Evolutionary conservation across 768 basidiomycete species (phyloP), one percentile per base, ranked within the genome.

Genomic region (Cytidiella melzeri): DNA sequence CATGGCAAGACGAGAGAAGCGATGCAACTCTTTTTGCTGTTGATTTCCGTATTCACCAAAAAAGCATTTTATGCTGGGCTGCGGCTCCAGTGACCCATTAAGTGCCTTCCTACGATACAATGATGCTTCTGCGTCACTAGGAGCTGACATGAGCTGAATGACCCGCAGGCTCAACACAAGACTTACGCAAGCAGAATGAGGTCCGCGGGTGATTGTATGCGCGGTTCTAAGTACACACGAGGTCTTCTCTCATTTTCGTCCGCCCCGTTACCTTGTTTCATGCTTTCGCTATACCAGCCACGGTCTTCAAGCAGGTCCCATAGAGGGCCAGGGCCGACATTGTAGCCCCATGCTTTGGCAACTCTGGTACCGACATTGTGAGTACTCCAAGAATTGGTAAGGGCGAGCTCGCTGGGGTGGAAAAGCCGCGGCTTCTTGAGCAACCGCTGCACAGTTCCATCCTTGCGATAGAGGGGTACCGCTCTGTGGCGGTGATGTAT

Each of bases 291-390:
- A 63, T 72, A 91, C 77, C 84, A 92, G 1, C 76, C 79, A 43
- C 87, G 66, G 55, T 92, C 90, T 59, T 92, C 90, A 38, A 76
- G 65, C 28, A 90, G 64, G 51, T 90, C 83, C 87, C 88, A 92
- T 5, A 88, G 57, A 1, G 88, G 87, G 0, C 90, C 89, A 2
- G 79, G 62, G 3, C 88, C 87, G 12, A 86, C 77, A 55, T 86
- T 87, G 57, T 77, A 80, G 0, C 84, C 80, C 83, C 82, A 87
- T 0, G 83, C 71, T 57, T 81, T 87, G 57, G 74, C 81, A 7
- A 85, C 65, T n/a, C 83, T 73, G 43, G 77, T 75, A 1, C 71
- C 72, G 25, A 67, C 69, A 1, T 67, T 51, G 44, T 69, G 68
- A 42, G 75, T 62, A 0, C 79, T 80, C 61, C 80, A 80, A 43